Conservation (phyloP, 2,329 filamentous ascomycete genomes). For the Fusarium verticillioides region DNA sequence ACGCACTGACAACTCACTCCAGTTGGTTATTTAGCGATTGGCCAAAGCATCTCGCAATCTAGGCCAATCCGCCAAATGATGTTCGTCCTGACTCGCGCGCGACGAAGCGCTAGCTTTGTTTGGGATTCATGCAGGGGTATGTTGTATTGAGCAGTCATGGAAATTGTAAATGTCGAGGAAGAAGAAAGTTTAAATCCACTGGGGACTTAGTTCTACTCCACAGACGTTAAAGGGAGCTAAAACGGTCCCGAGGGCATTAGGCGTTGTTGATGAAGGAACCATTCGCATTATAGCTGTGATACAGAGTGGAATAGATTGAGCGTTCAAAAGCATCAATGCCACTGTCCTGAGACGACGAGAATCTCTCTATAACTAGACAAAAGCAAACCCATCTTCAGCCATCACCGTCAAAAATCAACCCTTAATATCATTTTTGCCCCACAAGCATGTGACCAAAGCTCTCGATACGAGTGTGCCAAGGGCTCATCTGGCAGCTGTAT, state of each 20-base stretch:
- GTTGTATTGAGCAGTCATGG: not conserved
- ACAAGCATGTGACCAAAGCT: not conserved
- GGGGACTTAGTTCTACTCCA: not conserved
- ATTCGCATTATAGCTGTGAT: rapidly evolving
- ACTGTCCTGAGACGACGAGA: rapidly evolving
- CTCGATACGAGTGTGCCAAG: not conserved
- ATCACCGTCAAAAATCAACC: not conserved
- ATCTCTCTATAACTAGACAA: not conserved
- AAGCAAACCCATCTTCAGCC: not conserved
- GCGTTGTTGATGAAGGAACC: no score
- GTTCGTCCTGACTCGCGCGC: not conserved
- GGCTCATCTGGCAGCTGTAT: not conserved
- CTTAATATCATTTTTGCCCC: not conserved
- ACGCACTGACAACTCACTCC: not conserved
- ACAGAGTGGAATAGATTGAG: rapidly evolving
- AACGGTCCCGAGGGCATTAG: not conserved
- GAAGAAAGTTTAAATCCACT: not conserved
- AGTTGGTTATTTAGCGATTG: not conserved
- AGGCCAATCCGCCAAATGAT: not conserved
- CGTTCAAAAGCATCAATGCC: not conserved
- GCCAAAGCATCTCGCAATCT: not conserved
- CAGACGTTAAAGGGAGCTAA: not conserved
- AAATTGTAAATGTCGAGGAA: not conserved
- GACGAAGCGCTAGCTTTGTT: not conserved
- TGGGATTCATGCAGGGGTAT: not conserved